Conservation (phyloP, 768 basidiomycete species). For the Infundibulicybe gibba region DNA sequence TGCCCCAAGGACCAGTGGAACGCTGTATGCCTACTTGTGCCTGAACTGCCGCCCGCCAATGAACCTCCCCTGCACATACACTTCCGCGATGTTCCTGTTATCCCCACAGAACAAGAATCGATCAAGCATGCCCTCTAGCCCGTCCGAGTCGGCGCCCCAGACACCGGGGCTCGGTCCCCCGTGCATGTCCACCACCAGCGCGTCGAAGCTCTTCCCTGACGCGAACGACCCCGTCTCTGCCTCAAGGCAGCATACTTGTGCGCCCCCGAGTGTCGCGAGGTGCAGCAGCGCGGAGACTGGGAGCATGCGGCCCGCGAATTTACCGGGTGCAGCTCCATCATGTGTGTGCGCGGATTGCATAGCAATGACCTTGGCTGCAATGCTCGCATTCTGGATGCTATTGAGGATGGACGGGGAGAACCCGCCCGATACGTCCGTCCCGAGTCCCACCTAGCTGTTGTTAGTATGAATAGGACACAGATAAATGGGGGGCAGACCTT, state of each 20-base stretch:
- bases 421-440: conserved; percentile 91
- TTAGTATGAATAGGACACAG: neutral
- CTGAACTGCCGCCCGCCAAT: conserved; percentile 63
- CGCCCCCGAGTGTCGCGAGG: conserved; percentile 91
- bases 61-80: conserved; percentile 78
- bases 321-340: neutral
- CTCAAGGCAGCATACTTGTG: conserved; percentile 72
- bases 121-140: conserved; percentile 56
- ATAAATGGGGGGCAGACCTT: conserved; percentile 51
- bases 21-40: neutral
- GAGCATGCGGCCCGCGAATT: conserved; percentile 60
- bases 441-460: conserved; percentile 71
- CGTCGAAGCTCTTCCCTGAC: conserved; percentile 87
- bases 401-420: conserved; percentile 78
- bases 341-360: conserved; percentile 31
- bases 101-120: conserved; percentile 86
- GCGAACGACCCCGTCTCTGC: conserved; percentile 72
- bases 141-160: conserved; percentile 44
- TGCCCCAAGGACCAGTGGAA: no score
- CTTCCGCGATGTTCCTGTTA: conserved; percentile 75
- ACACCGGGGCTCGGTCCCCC: conserved; percentile 50
- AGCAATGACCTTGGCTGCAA: conserved; percentile 74
- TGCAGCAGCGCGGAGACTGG: conserved; percentile 75
- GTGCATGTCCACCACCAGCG: conserved; percentile 65
- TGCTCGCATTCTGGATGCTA: conserved; percentile 70